Evolutionary conservation across 768 basidiomycete species (phyloP).

Genomic region (Nidula microcarpa): DNA sequence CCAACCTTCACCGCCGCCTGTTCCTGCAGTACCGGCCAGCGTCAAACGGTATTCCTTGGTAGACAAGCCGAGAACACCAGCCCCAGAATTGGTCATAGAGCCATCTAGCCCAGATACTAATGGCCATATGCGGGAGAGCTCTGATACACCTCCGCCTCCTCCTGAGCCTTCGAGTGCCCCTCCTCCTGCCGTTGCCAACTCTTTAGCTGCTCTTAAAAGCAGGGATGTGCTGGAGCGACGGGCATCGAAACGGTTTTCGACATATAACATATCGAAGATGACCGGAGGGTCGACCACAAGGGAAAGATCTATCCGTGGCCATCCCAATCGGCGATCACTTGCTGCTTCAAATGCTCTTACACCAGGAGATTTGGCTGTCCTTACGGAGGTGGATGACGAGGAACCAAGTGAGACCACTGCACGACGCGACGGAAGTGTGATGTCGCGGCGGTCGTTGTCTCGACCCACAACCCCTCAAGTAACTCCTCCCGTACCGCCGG

Average conservation of each 20-base stretch:
- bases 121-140: constrained; percentile 24
- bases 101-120: constrained; percentile 39
- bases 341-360: constrained; percentile 62
- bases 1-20: constrained; percentile 18
- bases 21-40: constrained; percentile 52
- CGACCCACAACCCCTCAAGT: constrained; percentile 35
- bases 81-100: constrained; percentile 52
- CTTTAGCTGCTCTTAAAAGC: constrained; percentile 85
- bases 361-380: constrained; percentile 65
- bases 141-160: constrained; percentile 31
- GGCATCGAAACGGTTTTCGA: constrained; percentile 94
- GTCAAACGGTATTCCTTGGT: constrained; percentile 80
- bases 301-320: constrained; percentile 44
- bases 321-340: constrained; percentile 65
- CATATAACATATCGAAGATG: constrained; percentile 94
- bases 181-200: constrained; percentile 67
- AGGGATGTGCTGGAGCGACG: constrained; percentile 84
- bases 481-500: constrained; percentile 30
- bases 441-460: constrained; percentile 23
- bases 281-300: constrained; percentile 51
- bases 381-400: constrained; percentile 76
- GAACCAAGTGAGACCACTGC: constrained; percentile 19
- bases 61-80: constrained; percentile 57
- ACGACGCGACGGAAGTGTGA: constrained; percentile 18
- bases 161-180: constrained; percentile 21